Base-by-base conservation (phyloP, 192 early-diverging fungal genomes). In the Backusella macrospora region DNA sequence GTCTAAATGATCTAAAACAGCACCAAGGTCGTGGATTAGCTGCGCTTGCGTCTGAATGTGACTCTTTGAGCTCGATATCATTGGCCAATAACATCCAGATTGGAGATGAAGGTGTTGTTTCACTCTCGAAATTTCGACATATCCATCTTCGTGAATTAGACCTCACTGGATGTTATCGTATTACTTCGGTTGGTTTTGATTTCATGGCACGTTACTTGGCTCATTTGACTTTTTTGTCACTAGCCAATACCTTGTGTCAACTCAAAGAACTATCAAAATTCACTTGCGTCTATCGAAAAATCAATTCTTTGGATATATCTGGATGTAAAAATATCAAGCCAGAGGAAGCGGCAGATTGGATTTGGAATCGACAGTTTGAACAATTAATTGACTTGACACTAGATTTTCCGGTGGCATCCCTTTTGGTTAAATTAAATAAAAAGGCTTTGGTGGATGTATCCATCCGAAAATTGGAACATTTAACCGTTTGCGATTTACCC, bases 161-260 rank as follows among this genome's bases (percentile, higher is more conserved):
- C 13, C 37, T 67, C 15, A 67, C 65, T 26, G 65, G 65, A n/a
- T 67, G 65, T 21, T 1, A 7, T 6, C 37, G 39, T 23, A 39
- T 67, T 15, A 67, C 42, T 4, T 12, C 38, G n/a, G 39, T 21
- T 67, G 65, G 65, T 2, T 67, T 67, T 67, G 65, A 67, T 23
- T 42, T 44, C 5, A 13, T 67, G 38, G 65, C 65, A 40, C 38
- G 42, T 44, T 67, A 44, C n/a, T 13, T 23, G 21, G 65, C 42
- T 10, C 65, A 44, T 44, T 67, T 67, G 39, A 67, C 65, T 5
- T 13, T 12, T 45, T 12, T 67, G 40, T 67, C 65, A 59, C 40
- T 67, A 8, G 65, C 42, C 21, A 67, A 40, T 14, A 40, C 38
- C 10, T 5, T 13, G 21, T 40, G 42, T 23, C 42, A 4, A 42